These are phyloP conservation scores for Hyphodiscus sp. DNA, from an alignment of 2,329 filamentous ascomycete genomes.

Conservation along the genomic window DNA sequence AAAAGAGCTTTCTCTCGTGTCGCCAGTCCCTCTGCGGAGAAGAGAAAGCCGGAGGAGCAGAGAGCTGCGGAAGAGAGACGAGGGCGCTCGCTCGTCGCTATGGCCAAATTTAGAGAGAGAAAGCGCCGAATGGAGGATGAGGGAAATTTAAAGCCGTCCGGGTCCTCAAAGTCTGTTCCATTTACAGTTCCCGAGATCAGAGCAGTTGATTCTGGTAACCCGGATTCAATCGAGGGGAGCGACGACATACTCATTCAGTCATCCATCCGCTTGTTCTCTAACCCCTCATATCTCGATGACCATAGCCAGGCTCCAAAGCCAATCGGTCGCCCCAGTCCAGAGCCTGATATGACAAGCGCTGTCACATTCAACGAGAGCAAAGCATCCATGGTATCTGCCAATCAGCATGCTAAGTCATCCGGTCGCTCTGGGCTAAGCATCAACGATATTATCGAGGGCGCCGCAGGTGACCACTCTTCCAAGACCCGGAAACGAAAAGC, in stretches of 20 bases:
- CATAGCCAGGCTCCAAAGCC: background rate
- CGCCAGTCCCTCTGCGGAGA: too few species aligned
- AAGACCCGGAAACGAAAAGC: slow-evolving; percentile 25
- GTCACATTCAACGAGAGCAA: slow-evolving; percentile 23
- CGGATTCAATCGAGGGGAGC: background rate
- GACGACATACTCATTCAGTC: background rate
- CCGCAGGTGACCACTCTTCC: slow-evolving; percentile 2
- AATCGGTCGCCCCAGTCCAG: slow-evolving; percentile 12
- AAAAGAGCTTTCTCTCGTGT: too few species aligned
- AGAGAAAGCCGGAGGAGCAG: too few species aligned
- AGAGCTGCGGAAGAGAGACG: too few species aligned
- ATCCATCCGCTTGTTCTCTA: background rate
- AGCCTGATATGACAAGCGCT: slow-evolving; percentile 27
- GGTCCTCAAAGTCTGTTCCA: background rate
- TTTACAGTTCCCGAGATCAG: background rate
- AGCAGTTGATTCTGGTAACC: background rate
- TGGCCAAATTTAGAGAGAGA: background rate
- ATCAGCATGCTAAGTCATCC: background rate
- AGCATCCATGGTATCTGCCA: slow-evolving; percentile 1
- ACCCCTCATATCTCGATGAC: background rate
- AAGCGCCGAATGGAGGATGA: background rate
- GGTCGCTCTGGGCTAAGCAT: slow-evolving; percentile 25
- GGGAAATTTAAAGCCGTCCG: background rate
- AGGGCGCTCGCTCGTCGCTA: background rate
- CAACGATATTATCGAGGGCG: slow-evolving; percentile 25